These are phyloP conservation scores for Dactylellina haptotyla DNA, from an alignment of 2,329 filamentous ascomycete genomes.

Conservation along the genomic window DNA sequence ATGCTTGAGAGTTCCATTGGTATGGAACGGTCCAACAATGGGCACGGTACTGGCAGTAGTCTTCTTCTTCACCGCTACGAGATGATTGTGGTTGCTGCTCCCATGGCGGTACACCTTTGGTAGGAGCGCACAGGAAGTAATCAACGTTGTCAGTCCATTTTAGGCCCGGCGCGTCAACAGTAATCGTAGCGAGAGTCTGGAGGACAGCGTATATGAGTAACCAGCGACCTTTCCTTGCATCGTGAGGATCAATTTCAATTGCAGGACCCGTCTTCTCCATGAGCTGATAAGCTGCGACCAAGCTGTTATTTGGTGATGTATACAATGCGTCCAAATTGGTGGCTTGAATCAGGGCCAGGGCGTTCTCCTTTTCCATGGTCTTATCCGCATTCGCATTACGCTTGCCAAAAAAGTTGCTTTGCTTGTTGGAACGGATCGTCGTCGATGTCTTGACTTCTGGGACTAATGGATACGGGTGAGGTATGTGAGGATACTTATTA, in stretches of 20 bases:
- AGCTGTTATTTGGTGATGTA: slow-evolving; percentile 66
- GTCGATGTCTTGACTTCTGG: slow-evolving; percentile 61
- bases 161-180: slow-evolving; percentile 68
- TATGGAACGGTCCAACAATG: slow-evolving; percentile 67
- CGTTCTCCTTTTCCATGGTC: slow-evolving; percentile 64
- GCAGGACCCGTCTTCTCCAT: slow-evolving; percentile 69
- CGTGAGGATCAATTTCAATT: slow-evolving; percentile 67
- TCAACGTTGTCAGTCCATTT: slow-evolving; percentile 67
- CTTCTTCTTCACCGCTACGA: slow-evolving; percentile 43
- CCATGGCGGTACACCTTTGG: slow-evolving; percentile 70
- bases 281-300: slow-evolving; percentile 68
- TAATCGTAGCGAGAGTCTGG: slow-evolving; percentile 70
- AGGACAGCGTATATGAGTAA: slow-evolving; percentile 70
- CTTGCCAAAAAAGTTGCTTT: slow-evolving; percentile 56
- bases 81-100: slow-evolving; percentile 56
- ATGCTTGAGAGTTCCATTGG: slow-evolving; percentile 60
- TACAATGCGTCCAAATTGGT: slow-evolving; percentile 70
- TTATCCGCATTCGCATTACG: slow-evolving; percentile 48
- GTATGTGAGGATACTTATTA: slow-evolving; percentile 72
- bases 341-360: slow-evolving; percentile 70
- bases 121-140: slow-evolving; percentile 69
- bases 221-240: slow-evolving; percentile 71
- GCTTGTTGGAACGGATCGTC: slow-evolving; percentile 41
- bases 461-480: slow-evolving; percentile 73
- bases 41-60: slow-evolving; percentile 46